These are phyloP conservation scores for Gracilariopsis chorda DNA, from an alignment of 23 red algal genomes.

Conservation along the genomic window DNA sequence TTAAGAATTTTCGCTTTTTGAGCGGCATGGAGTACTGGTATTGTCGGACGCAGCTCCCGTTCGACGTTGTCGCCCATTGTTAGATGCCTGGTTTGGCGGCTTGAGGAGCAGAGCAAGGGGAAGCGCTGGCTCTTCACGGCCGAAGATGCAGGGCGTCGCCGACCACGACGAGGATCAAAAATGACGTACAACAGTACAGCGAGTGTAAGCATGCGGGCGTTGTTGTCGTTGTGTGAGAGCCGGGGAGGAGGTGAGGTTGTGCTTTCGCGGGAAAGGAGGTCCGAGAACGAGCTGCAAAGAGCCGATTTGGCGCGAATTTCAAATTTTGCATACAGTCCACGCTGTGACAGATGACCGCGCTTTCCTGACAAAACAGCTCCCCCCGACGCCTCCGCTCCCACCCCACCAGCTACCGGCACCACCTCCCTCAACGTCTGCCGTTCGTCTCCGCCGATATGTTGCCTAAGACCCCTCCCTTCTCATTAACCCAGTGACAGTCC, in stretches of 20 bases:
- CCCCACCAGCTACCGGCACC: neutral
- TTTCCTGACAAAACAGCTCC: slow-evolving; percentile 11
- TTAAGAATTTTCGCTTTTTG: slow-evolving; percentile 19
- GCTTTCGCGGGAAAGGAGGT: slow-evolving; percentile 14
- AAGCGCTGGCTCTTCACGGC: too few relatives aligned
- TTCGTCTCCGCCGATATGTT: neutral
- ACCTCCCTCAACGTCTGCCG: neutral
- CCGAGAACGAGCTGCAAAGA: neutral
- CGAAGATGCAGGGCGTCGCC: neutral
- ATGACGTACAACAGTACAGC: too few relatives aligned
- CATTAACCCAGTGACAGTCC: neutral
- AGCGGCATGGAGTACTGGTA: slow-evolving; percentile 5
- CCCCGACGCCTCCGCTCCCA: neutral
- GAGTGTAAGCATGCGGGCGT: neutral
- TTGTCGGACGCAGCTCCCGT: slow-evolving; percentile 9
- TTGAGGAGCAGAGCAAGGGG: too few relatives aligned
- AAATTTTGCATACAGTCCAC: slow-evolving; percentile 24
- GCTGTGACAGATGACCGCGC: slow-evolving; percentile 25
- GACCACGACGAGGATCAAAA: neutral
- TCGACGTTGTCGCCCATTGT: slow-evolving; percentile 46
- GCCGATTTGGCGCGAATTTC: slow-evolving; percentile 15
- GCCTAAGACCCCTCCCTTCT: neutral
- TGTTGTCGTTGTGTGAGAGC: too few relatives aligned
- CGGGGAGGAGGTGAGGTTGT: neutral
- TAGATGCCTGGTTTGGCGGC: too few relatives aligned